Conservation (phyloP, 2,329 filamentous ascomycete species). For the Cladophialophora immunda region DNA sequence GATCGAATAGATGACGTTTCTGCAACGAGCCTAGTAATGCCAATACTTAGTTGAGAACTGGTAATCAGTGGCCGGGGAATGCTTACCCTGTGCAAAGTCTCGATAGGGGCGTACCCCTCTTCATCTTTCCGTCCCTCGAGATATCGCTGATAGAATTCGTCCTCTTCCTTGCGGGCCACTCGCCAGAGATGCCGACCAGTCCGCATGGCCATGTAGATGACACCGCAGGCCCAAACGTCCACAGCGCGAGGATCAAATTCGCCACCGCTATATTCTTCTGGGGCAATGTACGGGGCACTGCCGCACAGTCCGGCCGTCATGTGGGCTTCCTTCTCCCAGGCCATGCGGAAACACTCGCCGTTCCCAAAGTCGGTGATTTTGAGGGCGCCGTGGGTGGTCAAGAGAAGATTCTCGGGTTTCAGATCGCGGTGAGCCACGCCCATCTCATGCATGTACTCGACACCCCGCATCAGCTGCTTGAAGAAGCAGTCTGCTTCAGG, state of each 20-base stretch:
- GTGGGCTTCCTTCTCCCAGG: slow-evolving; percentile 97
- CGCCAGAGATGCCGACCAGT: slow-evolving; percentile 96
- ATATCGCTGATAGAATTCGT: slow-evolving; percentile 96
- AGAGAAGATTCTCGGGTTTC: slow-evolving; percentile 93
- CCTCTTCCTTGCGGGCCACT: slow-evolving; percentile 94
- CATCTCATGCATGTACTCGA: slow-evolving; percentile 99
- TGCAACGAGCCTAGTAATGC: slow-evolving; percentile 79
- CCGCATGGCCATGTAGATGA: slow-evolving; percentile 99
- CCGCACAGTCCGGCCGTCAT: slow-evolving; percentile 98
- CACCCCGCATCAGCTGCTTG: slow-evolving; percentile 98
- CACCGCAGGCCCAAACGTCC: slow-evolving; percentile 96
- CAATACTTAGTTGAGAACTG: slow-evolving; percentile 38
- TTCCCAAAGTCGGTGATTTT: slow-evolving; percentile 99
- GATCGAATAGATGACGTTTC: slow-evolving; percentile 99
- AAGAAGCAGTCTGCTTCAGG: slow-evolving; percentile 97
- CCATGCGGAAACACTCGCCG: slow-evolving; percentile 99
- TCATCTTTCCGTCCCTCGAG: slow-evolving; percentile 92
- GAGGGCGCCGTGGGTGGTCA: slow-evolving; percentile 89
- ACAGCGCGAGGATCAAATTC: slow-evolving; percentile 98
- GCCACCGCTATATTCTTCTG: slow-evolving; percentile 92
- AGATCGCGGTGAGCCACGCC: slow-evolving; percentile 95
- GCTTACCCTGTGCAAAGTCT: slow-evolving; percentile 91
- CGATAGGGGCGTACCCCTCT: slow-evolving; percentile 94
- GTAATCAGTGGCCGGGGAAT: slow-evolving; percentile 12
- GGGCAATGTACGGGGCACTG: slow-evolving; percentile 95